A percentile compares a stretch with the other conserved stretches of the same genome.
phyloP scores from a whole-genome alignment of 1,284 basidiomycete species.

The Boletus hoseneyae region DNA sequence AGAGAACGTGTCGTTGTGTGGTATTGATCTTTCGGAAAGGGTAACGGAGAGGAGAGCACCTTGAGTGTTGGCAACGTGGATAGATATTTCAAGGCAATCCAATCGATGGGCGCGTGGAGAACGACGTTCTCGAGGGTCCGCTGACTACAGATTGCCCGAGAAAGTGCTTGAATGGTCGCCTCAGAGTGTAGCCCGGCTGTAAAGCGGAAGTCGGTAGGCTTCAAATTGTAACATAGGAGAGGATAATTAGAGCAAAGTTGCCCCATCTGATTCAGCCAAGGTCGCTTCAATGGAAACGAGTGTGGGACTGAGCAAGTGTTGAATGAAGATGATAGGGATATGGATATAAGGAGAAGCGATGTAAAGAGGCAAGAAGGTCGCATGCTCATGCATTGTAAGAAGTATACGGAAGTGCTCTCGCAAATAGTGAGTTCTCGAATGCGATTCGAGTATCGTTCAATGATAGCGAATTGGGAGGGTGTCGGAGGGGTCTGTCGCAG shows the following conservation, averaged over 20 bases:
- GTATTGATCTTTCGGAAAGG: neutral
- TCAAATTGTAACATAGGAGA: conserved; percentile 5
- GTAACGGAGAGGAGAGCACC: neutral
- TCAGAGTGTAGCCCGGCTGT: neutral
- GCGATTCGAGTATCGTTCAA: conserved; percentile 14
- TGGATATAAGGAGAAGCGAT: neutral
- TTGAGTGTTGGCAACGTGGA: conserved; percentile 12
- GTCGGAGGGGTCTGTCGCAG: conserved; percentile 15
- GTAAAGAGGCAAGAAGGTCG: conserved; percentile 1
- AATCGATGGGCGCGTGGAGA: conserved; percentile 2
- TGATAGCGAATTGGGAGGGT: conserved; percentile 6
- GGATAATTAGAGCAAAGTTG: conserved; percentile 2
- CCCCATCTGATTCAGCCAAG: conserved; percentile 11
- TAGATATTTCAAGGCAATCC: conserved; percentile 7
- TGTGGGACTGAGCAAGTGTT: conserved; percentile 14
- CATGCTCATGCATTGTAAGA: conserved; percentile 12
- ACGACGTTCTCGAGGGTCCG: neutral
- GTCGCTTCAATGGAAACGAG: conserved; percentile 8
- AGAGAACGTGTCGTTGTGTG: neutral
- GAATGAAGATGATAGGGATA: conserved; percentile 12
- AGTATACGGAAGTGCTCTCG: conserved; percentile 2
- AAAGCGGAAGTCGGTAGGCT: conserved; percentile 8
- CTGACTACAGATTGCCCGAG: conserved; percentile 8
- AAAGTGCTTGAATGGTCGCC: conserved; percentile 5
- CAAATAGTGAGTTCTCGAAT: conserved; percentile 12